Conservation (phyloP, 2,329 filamentous ascomycete genomes). For the Coniella vitis region DNA sequence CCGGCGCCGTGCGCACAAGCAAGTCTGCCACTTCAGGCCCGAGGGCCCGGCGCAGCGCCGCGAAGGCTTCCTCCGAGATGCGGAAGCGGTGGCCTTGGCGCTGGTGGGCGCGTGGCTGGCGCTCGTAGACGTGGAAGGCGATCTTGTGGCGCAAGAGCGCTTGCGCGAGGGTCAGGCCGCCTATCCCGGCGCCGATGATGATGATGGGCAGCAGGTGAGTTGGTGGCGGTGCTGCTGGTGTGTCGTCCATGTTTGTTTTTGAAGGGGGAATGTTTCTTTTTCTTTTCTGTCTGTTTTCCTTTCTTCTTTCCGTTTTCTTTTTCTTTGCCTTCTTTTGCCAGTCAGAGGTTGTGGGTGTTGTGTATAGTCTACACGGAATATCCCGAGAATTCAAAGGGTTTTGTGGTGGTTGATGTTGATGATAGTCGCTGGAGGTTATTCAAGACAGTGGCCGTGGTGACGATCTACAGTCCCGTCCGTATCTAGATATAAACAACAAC, state of each 20-base stretch:
- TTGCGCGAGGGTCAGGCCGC: conserved; percentile 2
- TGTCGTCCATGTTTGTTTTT: neutral
- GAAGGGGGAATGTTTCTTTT: neutral
- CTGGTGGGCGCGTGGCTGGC: neutral
- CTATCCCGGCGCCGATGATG: conserved; percentile 7
- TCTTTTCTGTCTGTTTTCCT: too few relatives aligned
- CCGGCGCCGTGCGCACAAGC: neutral
- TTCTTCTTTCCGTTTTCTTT: too few relatives aligned
- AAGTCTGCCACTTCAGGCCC: neutral
- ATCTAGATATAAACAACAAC: too few relatives aligned
- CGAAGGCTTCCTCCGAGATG: neutral
- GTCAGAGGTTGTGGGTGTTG: too few relatives aligned
- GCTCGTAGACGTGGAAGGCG: conserved; percentile 3
- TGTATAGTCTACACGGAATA: too few relatives aligned
- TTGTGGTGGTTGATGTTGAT: too few relatives aligned
- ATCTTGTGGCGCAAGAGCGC: neutral
- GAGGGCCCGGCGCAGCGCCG: neutral
- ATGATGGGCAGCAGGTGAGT: neutral
- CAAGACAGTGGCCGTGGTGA: too few relatives aligned
- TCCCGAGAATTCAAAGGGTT: too few relatives aligned
- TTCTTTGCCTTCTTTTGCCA: too few relatives aligned
- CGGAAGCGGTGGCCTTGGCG: conserved; percentile 5
- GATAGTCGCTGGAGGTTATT: too few relatives aligned
- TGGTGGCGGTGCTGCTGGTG: neutral
- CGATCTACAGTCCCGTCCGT: too few relatives aligned